Conservation (phyloP, 768 basidiomycete genomes). For the Panus rudis region DNA sequence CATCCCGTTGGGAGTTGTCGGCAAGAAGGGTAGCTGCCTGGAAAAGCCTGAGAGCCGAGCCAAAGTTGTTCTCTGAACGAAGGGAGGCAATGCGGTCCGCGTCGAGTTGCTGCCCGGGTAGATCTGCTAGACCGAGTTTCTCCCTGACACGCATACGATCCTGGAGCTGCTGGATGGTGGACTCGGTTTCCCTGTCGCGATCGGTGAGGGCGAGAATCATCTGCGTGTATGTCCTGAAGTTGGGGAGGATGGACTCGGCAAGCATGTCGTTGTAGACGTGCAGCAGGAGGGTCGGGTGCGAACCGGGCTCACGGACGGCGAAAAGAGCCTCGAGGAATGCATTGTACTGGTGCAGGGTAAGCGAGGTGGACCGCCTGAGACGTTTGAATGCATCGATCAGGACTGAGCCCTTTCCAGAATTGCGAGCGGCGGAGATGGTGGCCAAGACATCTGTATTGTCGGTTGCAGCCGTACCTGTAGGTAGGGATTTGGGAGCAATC, state of each 20-base stretch:
- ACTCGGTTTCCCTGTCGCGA: conserved; percentile 61
- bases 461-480: conserved; percentile 10
- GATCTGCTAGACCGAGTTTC: conserved; percentile 22
- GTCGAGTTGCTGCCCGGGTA: conserved; percentile 19
- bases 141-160: too few relatives aligned
- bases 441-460: conserved; percentile 6
- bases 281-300: conserved; percentile 49
- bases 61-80: conserved; percentile 61
- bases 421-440: not conserved
- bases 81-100: conserved; percentile 37
- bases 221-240: conserved; percentile 49
- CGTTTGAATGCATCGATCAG: not conserved
- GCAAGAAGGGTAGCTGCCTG: conserved; percentile 42
- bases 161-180: conserved; percentile 27
- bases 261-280: conserved; percentile 73
- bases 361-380: conserved; percentile 18
- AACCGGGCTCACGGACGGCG: conserved; percentile 37
- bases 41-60: conserved; percentile 67
- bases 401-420: not conserved
- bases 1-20: conserved; percentile 23
- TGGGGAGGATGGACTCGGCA: conserved; percentile 52
- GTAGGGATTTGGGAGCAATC: conserved; percentile 11
- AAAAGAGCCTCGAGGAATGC: conserved; percentile 27
- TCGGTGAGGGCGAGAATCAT: conserved; percentile 57
- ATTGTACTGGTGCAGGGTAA: conserved; percentile 20